phyloP scores from a whole-genome alignment of 768 basidiomycete species.

The Favolaschia claudopus region DNA sequence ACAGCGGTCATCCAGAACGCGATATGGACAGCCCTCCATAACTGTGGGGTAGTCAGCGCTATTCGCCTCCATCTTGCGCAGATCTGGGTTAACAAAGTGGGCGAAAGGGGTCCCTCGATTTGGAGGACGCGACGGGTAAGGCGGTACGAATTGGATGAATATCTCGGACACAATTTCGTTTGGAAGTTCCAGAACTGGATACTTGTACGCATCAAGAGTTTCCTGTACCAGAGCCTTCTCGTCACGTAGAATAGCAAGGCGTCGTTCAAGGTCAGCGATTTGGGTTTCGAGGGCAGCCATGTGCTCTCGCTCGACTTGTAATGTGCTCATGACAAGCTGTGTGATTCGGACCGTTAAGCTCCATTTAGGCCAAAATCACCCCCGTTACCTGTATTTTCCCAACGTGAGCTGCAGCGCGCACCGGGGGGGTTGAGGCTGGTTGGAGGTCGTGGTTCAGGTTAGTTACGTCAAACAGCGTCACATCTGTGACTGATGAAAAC shows the following conservation, averaged over 20 bases:
- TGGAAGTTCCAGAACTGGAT: background rate
- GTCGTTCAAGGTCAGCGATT: conserved; percentile 4
- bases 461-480: no score
- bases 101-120: background rate
- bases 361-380: no score
- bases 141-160: conserved; percentile 8
- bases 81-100: conserved; percentile 7
- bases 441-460: no score
- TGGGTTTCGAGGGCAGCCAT: conserved; percentile 8
- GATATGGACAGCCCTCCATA: conserved; percentile 2
- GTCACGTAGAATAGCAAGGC: background rate
- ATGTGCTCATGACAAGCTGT: no score
- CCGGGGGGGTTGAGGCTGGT: no score
- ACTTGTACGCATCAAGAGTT: conserved; percentile 2
- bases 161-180: conserved; percentile 9
- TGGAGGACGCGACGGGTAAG: conserved; percentile 5
- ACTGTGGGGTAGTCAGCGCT: conserved; percentile 3
- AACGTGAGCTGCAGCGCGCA: no score
- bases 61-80: conserved; percentile 7
- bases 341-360: no score
- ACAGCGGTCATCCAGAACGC: background rate
- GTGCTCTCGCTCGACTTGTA: conserved; percentile 1
- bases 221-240: conserved; percentile 4
- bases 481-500: no score
- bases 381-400: no score